Percentiles rank a stretch among this genome's conserved stretches.
Evolutionary conservation across 2,329 filamentous ascomycete species (phyloP).

Genomic region (Atkinsonella hypoxylon): DNA sequence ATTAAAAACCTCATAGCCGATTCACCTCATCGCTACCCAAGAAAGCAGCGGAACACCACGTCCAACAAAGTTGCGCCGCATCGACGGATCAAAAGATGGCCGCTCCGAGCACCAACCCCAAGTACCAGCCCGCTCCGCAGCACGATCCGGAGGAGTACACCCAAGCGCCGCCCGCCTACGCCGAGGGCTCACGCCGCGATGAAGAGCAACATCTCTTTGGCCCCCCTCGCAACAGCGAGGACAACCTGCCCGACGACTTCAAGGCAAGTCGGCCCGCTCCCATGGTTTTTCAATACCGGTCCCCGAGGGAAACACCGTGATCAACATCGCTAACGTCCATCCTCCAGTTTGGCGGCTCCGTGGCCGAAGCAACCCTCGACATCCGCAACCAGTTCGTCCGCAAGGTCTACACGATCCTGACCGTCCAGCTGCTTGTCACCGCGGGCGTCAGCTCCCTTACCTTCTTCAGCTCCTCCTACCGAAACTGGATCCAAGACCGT

Average conservation of each 20-base stretch:
- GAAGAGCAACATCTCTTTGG: constrained; percentile 49
- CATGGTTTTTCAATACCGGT: no score
- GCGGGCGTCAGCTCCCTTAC: constrained; percentile 69
- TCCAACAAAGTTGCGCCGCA: neutral
- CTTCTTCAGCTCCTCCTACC: constrained; percentile 74
- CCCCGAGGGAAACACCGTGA: neutral
- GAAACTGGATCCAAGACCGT: constrained; percentile 74
- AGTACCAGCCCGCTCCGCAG: constrained; percentile 74
- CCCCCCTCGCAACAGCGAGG: constrained; percentile 65
- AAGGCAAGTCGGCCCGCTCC: constrained; percentile 43
- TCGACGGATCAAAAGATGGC: constrained; percentile 41
- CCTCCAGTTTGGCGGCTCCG: constrained; percentile 72
- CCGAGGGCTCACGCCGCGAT: constrained; percentile 40
- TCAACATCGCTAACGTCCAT: neutral
- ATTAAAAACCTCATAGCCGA: neutral
- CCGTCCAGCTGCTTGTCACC: constrained; percentile 83
- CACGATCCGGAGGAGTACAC: constrained; percentile 73
- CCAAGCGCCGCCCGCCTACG: constrained; percentile 75
- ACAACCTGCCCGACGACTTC: constrained; percentile 94
- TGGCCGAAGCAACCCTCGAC: constrained; percentile 86
- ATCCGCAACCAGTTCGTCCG: constrained; percentile 95
- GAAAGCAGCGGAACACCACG: neutral
- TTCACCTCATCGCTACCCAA: neutral
- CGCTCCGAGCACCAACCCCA: constrained; percentile 43
- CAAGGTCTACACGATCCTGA: constrained; percentile 97